A percentile compares a stretch with the other conserved stretches of the same genome.
These are phyloP conservation scores for Daldinia sp. DNA, from an alignment of 2,329 filamentous ascomycete species.

Conservation along the genomic window DNA sequence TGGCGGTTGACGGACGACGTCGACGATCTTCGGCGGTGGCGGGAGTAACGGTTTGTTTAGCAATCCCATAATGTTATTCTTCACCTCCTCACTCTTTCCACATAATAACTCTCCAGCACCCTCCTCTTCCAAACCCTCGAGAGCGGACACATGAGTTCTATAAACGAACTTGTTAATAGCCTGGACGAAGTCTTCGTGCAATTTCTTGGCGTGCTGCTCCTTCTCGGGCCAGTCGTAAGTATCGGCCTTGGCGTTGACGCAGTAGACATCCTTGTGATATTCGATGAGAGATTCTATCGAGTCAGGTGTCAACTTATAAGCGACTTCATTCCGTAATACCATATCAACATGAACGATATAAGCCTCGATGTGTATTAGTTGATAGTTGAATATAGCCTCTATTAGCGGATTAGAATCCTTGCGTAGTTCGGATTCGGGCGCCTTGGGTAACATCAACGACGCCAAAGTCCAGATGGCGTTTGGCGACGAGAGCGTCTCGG, in stretches of 20 bases:
- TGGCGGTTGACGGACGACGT: constrained; percentile 87
- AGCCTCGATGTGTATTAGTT: constrained; percentile 92
- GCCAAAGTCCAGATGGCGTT: constrained; percentile 96
- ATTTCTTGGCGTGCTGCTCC: constrained; percentile 94
- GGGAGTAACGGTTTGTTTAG: constrained; percentile 88
- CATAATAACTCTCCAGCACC: constrained; percentile 92
- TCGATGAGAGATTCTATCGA: constrained; percentile 94
- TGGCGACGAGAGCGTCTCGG: constrained; percentile 88
- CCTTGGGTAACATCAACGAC: constrained; percentile 92
- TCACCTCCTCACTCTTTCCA: constrained; percentile 93
- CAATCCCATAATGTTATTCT: constrained; percentile 83
- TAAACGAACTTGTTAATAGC: constrained; percentile 98
- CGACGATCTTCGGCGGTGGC: constrained; percentile 87
- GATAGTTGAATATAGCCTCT: constrained; percentile 91
- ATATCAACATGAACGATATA: constrained; percentile 99
- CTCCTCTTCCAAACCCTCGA: constrained; percentile 97
- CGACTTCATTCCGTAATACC: constrained; percentile 96
- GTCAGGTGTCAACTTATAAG: constrained; percentile 95
- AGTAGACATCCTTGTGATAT: constrained; percentile 96
- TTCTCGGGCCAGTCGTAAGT: constrained; percentile 98
- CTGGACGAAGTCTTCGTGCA: constrained; percentile 96
- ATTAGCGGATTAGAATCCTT: constrained; percentile 84
- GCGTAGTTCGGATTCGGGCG: constrained; percentile 84
- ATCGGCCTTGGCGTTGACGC: constrained; percentile 86
- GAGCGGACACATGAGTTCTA: constrained; percentile 85